Evolutionary conservation across 2,329 filamentous ascomycete species (phyloP).

Genomic region (Penicillium sp.): DNA sequence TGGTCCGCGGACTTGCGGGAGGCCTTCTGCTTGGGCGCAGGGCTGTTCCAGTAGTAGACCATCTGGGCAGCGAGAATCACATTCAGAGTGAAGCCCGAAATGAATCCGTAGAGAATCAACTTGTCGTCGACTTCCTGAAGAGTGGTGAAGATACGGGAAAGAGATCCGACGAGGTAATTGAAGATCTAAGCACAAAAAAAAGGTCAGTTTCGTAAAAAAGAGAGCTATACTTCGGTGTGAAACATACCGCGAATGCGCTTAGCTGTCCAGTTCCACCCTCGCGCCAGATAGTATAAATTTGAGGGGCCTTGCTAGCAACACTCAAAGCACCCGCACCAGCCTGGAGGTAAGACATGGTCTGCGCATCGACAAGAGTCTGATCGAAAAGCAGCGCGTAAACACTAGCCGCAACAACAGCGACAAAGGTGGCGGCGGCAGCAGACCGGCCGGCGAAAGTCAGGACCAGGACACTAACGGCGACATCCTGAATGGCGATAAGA

Average conservation of each 20-base stretch:
- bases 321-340: conserved; percentile 79
- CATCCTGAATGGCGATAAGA: conserved; percentile 87
- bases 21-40: conserved; percentile 47
- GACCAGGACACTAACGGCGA: conserved; percentile 83
- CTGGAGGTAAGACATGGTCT: conserved; percentile 73
- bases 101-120: conserved; percentile 90
- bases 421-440: conserved; percentile 70
- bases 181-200: conserved; percentile 67
- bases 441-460: conserved; percentile 75
- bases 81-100: conserved; percentile 90
- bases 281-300: conserved; percentile 83
- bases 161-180: conserved; percentile 92
- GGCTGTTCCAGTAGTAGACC: conserved; percentile 90
- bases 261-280: conserved; percentile 91
- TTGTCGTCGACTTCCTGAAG: conserved; percentile 96
- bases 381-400: conserved; percentile 69
- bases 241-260: conserved; percentile 88
- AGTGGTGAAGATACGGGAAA: conserved; percentile 95
- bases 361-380: conserved; percentile 63
- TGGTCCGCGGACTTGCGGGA: conserved; percentile 29
- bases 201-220: conserved; percentile 1
- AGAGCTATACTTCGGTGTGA: background rate
- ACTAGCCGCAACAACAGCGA: conserved; percentile 71
- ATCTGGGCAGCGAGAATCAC: conserved; percentile 84
- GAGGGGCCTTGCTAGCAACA: conserved; percentile 88